Evolutionary conservation across 139 green algal genomes (phyloP).

Genomic region (Marvania coccoides): DNA sequence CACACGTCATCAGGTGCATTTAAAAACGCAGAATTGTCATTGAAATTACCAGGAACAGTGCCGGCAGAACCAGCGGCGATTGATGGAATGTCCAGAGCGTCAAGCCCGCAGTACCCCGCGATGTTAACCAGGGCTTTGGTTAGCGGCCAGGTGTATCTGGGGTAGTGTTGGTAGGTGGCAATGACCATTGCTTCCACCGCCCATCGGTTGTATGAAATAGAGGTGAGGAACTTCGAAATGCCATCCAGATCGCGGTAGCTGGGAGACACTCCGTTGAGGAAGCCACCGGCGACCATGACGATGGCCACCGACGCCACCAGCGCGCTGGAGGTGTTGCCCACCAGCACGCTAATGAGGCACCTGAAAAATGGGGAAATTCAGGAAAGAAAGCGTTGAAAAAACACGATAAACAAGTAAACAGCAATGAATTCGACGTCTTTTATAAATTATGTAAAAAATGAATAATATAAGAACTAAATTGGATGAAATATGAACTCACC

Average conservation of each 20-base stretch:
- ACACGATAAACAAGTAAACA: too few relatives aligned
- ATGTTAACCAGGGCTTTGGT: slow-evolving; percentile 11
- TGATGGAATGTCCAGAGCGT: neutral
- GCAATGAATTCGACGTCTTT: too few relatives aligned
- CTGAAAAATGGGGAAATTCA: too few relatives aligned
- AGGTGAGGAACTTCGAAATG: slow-evolving; percentile 25
- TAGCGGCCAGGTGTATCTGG: slow-evolving; percentile 12
- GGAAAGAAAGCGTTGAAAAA: too few relatives aligned
- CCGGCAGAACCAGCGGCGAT: neutral
- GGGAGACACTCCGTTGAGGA: slow-evolving; percentile 45
- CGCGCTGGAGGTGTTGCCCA: slow-evolving; percentile 14
- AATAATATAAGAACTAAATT: too few relatives aligned
- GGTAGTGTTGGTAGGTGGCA: slow-evolving; percentile 7
- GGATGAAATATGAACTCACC: too few relatives aligned
- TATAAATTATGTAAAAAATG: too few relatives aligned
- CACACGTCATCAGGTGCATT: slow-evolving; percentile 1
- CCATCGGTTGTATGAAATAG: slow-evolving; percentile 26
- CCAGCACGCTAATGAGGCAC: slow-evolving; percentile 6
- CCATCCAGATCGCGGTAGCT: slow-evolving; percentile 19
- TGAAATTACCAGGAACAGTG: too few relatives aligned
- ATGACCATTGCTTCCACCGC: slow-evolving; percentile 14
- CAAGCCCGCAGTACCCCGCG: slow-evolving; percentile 6
- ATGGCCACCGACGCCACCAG: slow-evolving; percentile 36
- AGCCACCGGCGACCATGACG: slow-evolving; percentile 32
- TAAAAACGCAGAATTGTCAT: too few relatives aligned